phyloP scores from a whole-genome alignment of 169 alveolate species.

The Plasmodium falciparum region DNA sequence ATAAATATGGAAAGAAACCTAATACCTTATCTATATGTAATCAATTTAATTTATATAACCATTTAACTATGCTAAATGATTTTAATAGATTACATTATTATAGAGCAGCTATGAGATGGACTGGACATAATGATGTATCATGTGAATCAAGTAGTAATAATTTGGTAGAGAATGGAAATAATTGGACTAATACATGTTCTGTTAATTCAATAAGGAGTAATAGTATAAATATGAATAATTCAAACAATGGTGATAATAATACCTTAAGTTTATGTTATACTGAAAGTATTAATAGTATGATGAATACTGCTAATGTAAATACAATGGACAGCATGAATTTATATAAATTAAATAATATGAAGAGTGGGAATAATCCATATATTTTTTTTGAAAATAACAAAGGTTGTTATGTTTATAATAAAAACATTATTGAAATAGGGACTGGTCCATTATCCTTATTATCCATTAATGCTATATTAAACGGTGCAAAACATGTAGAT shows the following conservation, averaged over 20 bases:
- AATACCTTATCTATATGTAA: slow-evolving; percentile 84
- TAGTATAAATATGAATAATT: slow-evolving; percentile 1
- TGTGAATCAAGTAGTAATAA: not conserved
- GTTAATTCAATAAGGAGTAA: slow-evolving; percentile 15
- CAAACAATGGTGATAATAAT: slow-evolving; percentile 15
- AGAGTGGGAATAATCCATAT: slow-evolving; percentile 8
- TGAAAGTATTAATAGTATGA: slow-evolving; percentile 31
- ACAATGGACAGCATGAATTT: not conserved
- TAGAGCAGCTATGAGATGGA: slow-evolving; percentile 88
- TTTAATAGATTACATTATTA: slow-evolving; percentile 86
- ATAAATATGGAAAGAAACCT: slow-evolving; percentile 83
- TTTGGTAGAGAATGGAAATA: not conserved
- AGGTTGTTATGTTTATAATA: slow-evolving; percentile 80
- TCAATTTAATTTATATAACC: slow-evolving; percentile 85
- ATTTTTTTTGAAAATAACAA: slow-evolving; percentile 64
- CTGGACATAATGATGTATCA: slow-evolving; percentile 78
- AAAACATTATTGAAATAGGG: slow-evolving; percentile 87
- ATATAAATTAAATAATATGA: slow-evolving; percentile 9
- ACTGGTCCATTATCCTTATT: slow-evolving; percentile 90
- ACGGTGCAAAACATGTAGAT: slow-evolving; percentile 89
- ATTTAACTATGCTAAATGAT: slow-evolving; percentile 87
- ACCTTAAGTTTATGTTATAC: not conserved
- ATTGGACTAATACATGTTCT: slow-evolving; percentile 8
- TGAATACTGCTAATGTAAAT: slow-evolving; percentile 14
- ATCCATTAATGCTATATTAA: slow-evolving; percentile 88